Conservation (phyloP, 2,329 filamentous ascomycete species). For the Cordyceps militaris region DNA sequence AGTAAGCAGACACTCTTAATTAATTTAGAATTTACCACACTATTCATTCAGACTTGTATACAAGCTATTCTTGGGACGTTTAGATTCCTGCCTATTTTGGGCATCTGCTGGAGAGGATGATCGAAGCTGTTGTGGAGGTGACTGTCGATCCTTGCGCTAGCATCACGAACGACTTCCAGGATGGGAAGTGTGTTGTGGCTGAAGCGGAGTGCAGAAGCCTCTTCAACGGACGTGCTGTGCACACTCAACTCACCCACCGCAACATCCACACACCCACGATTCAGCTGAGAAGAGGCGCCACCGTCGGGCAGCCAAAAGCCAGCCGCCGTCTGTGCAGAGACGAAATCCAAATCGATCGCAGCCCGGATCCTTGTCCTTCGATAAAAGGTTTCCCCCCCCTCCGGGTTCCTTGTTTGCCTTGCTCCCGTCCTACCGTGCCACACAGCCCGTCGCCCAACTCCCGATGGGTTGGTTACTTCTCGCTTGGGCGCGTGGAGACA, state of each 20-base stretch:
- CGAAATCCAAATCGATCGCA: too few species aligned
- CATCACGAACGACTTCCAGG: neutral
- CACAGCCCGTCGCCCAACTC: too few species aligned
- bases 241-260: neutral
- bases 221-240: neutral
- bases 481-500: too few species aligned
- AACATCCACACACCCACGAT: neutral
- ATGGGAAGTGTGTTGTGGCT: neutral
- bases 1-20: slow-evolving; percentile 10
- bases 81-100: neutral
- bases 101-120: neutral
- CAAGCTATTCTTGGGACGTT: neutral
- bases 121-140: slow-evolving; percentile 1
- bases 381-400: too few species aligned
- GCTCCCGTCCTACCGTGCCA: neutral
- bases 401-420: neutral
- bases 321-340: too few species aligned
- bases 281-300: too few species aligned
- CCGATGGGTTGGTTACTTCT: too few species aligned
- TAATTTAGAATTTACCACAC: slow-evolving; percentile 10
- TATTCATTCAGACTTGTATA: neutral
- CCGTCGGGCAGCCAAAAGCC: too few species aligned
- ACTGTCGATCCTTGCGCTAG: slow-evolving; percentile 7
- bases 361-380: too few species aligned
- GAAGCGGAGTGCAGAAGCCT: neutral